Evolutionary conservation across 2,329 filamentous ascomycete species (phyloP).

Genomic region (Aotearoamyces nothofagi): DNA sequence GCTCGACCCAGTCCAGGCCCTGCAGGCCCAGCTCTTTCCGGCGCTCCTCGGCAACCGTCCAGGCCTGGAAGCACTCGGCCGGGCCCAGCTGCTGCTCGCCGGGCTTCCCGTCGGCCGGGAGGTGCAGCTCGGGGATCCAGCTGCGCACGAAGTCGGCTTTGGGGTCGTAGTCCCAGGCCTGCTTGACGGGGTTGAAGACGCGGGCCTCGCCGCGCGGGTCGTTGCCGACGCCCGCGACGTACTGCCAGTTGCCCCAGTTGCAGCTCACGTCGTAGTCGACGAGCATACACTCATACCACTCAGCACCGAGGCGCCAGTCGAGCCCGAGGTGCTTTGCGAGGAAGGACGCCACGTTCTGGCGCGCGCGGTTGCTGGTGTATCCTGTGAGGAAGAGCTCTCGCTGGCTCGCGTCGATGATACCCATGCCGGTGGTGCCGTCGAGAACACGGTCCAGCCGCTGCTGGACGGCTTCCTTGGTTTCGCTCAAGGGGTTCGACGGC

Average conservation of each 20-base stretch:
- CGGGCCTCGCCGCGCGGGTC: conserved; percentile 53
- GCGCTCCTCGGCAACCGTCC: conserved; percentile 44
- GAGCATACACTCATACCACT: conserved; percentile 67
- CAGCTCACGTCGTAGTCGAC: conserved; percentile 62
- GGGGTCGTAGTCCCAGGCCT: conserved; percentile 63
- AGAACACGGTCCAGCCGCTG: conserved; percentile 42
- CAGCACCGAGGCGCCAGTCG: conserved; percentile 68
- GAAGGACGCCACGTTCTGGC: conserved; percentile 66
- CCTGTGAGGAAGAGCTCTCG: conserved; percentile 62
- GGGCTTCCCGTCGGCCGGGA: conserved; percentile 24
- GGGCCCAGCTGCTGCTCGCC: conserved; percentile 5
- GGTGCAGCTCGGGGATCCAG: conserved; percentile 55
- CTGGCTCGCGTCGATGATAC: conserved; percentile 63
- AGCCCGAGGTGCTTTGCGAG: conserved; percentile 57
- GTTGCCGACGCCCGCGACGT: conserved; percentile 65
- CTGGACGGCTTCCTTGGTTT: conserved; percentile 26
- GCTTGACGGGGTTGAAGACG: conserved; percentile 74
- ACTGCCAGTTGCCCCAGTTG: conserved; percentile 79
- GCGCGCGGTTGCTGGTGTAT: conserved; percentile 61
- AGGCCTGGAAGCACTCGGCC: conserved; percentile 52
- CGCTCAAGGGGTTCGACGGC: conserved; percentile 11
- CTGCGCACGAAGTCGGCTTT: conserved; percentile 53
- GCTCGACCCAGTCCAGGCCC: conserved; percentile 47
- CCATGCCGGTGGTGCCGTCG: conserved; percentile 56
- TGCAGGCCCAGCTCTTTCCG: conserved; percentile 39